Base-by-base conservation (phyloP, 306 rosid genomes). In the Vigna angularis region DNA sequence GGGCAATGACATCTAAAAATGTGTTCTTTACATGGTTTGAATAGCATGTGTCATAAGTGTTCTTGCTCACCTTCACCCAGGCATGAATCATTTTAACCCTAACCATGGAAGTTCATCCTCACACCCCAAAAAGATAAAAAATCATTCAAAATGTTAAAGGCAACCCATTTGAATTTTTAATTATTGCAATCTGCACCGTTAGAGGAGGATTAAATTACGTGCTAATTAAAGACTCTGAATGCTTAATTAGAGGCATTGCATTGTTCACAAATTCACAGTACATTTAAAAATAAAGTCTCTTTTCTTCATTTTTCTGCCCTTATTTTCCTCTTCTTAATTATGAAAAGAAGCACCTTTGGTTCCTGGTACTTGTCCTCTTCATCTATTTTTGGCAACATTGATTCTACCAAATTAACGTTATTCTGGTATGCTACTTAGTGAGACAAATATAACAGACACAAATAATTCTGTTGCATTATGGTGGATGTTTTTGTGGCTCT, bases 151-250 rank as follows among this genome's bases (percentile, higher is more conserved):
- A 47, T 14, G 22, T 24, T 68, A 79, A 72, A 80, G 62, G 79
- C 50, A 80, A 30, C 69, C 79, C 79, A 73, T 80, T 65, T 52
- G 38, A 66, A 80, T 17, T 65, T 45, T 73, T 53, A 59, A 72
- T 80, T 73, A 80, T 73, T 72, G 74, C 61, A 55, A 55, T 55
- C 20, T 55, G 61, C 69, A 42, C 45, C 67, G 59, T 52, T 62
- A 74, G 57, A 71, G 49, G 58, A 72, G 30, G 67, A 50, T n/a
- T 62, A 49, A 72, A 26, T 44, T 44, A 44, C 48, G 53, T n/a
- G 83, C 77, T 49, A 48, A 70, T 20, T 14, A 42, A 11, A 45
- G 15, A 7, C 15, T 42, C 52, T 13, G 28, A 67, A 67, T 12
- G 56, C 73, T 45, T 28, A 63, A 34, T 63, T 57, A 42, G 70